A percentile compares a stretch with the other conserved stretches of the same genome.
Conservation (phyloP, 495 filamentous ascomycete genomes). For the Evernia prunastri region DNA sequence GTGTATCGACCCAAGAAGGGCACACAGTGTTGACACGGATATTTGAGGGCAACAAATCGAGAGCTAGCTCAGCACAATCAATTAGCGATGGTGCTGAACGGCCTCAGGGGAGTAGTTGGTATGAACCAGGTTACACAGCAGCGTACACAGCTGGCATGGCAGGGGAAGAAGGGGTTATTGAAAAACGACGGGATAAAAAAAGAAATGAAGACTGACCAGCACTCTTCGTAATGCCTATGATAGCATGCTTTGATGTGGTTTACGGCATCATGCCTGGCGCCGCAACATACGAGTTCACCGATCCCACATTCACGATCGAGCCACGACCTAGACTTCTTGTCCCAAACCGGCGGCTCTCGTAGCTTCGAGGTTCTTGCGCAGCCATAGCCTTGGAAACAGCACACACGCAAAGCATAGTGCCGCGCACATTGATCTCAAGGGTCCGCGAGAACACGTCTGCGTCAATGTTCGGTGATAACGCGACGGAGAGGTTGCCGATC, state of each 20-base stretch:
- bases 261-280: not conserved
- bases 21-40: slow-evolving; percentile 12
- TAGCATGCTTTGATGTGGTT: slow-evolving; percentile 1
- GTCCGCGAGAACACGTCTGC: not conserved
- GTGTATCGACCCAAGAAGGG: slow-evolving; percentile 12
- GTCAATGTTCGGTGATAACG: slow-evolving; percentile 1
- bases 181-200: not conserved
- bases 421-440: not conserved
- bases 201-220: not conserved
- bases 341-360: slow-evolving; percentile 2
- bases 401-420: slow-evolving; percentile 1
- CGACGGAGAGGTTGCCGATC: slow-evolving; percentile 1
- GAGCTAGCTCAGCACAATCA: not conserved
- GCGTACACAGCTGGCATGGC: too few relatives aligned
- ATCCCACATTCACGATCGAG: slow-evolving; percentile 5
- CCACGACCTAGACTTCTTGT: slow-evolving; percentile 4
- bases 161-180: not conserved
- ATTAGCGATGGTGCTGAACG: not conserved
- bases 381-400: slow-evolving; percentile 1
- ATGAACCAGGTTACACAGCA: slow-evolving; percentile 6
- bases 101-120: not conserved
- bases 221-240: slow-evolving; percentile 4
- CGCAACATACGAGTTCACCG: not conserved
- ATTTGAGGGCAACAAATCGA: not conserved
- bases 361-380: not conserved